Conservation (phyloP, 345 rosid genomes). For the Eucalyptus globulus region DNA sequence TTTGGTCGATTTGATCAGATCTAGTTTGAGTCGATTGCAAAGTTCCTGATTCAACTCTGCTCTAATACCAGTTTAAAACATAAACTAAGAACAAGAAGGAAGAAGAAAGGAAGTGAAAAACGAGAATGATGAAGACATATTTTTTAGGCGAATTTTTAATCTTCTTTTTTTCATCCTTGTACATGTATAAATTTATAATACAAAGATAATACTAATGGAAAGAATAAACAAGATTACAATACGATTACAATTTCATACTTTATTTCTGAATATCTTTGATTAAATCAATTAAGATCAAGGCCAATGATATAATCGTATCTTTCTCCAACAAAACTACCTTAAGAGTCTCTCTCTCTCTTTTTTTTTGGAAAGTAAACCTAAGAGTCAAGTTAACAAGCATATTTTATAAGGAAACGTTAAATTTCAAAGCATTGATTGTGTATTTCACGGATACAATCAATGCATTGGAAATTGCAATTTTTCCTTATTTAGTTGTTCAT, state of each 20-base stretch:
- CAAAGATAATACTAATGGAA: no score
- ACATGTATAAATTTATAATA: neutral
- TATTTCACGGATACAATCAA: neutral
- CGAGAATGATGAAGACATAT: neutral
- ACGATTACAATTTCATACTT: neutral
- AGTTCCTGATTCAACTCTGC: neutral
- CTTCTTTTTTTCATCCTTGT: neutral
- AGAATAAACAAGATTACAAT: no score
- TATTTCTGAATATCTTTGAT: no score
- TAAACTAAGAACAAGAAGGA: no score
- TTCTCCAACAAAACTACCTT: no score
- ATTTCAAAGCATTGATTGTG: neutral
- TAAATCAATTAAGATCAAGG: neutral
- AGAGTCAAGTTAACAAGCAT: neutral
- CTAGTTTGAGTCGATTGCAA: no score
- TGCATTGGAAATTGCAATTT: neutral
- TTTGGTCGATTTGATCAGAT: no score
- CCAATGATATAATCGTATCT: neutral
- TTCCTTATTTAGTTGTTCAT: neutral
- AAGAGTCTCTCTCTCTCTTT: no score
- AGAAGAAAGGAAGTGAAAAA: no score
- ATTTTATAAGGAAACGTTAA: neutral
- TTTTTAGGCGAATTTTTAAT: rapidly evolving
- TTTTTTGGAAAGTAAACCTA: no score
- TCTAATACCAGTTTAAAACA: neutral